Evolutionary conservation across 805 yeast genomes (phyloP), one percentile per base, ranked within the genome.

Genomic region (Metschnikowia matae): DNA sequence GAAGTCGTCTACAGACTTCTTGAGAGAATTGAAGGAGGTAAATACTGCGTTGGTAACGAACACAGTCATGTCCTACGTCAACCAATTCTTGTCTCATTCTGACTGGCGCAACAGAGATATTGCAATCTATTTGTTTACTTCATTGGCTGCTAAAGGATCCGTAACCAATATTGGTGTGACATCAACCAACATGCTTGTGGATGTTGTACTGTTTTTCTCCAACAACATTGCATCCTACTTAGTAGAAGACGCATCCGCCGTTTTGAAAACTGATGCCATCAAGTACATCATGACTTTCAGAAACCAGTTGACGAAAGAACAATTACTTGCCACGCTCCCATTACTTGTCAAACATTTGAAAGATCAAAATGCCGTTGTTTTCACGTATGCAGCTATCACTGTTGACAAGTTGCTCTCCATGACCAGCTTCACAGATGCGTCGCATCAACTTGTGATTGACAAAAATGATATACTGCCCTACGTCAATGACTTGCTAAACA

Each of bases 341-440:
- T 71, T 89, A 39, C 71, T 94, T 52, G 81, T 89, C 10, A 75
- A 77, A 14, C 90, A 88, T 63, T 79, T 95, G 58, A 54, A 56
- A 33, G 79, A 85, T 34, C 68, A 71, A 6, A 69, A 70, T 40
- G 87, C 86, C 51, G 96, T 90, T 33, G 95, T 92, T 18, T 89
- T 87, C 67, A 91, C 99, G 0, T 94, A 91, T 62, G 83, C 98
- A 1, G 91, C 99, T 1, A 85, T 94, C 50, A 90, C 98, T 1
- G 82, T 92, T 53, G 99, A 94, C 66, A 84, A 89, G 59, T 83
- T 94, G 47, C 74, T 94, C 48, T 82, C 96, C 1, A 80, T 92
- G 66, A 82, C 94, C 54, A 82, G 80, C 58, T 72, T 73, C 54
- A 55, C 59, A 21, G 68, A 77, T n/a, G 75, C 81, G 43, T 74